A percentile compares a stretch with the other conserved stretches of the same genome.
Conservation (phyloP, 1,284 basidiomycete genomes). For the Cryptococcus sp. region DNA sequence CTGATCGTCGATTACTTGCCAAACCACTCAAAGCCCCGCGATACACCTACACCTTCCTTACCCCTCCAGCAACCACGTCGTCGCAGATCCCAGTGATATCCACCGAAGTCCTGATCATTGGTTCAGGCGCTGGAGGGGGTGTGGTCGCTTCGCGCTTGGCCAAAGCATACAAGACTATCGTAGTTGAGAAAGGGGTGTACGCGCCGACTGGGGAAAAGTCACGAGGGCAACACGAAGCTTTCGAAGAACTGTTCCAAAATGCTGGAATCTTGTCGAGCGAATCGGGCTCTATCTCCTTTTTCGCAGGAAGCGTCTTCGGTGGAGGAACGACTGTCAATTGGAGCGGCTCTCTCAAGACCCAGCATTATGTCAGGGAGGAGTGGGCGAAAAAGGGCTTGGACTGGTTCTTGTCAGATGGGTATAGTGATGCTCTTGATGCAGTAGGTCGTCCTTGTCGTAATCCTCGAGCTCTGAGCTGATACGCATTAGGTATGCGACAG, state of each 20-base stretch:
- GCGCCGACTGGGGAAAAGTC: constrained; percentile 39
- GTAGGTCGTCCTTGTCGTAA: neutral
- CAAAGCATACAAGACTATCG: constrained; percentile 48
- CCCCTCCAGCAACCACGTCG: neutral
- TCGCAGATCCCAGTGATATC: neutral
- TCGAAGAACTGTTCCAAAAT: constrained; percentile 50
- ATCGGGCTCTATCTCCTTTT: constrained; percentile 49
- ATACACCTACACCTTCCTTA: constrained; percentile 8
- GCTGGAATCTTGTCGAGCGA: constrained; percentile 52
- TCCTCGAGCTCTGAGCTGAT: neutral
- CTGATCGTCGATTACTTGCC: constrained; percentile 8
- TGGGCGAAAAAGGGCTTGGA: constrained; percentile 50
- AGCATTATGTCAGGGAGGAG: constrained; percentile 37
- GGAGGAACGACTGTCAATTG: constrained; percentile 58
- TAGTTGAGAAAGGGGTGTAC: constrained; percentile 56
- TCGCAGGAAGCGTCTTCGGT: constrained; percentile 54
- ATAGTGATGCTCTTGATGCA: constrained; percentile 48
- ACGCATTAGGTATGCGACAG: constrained; percentile 38
- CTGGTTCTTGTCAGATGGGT: constrained; percentile 47
- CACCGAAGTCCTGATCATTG: constrained; percentile 42
- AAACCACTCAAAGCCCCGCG: constrained; percentile 8
- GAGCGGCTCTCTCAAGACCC: constrained; percentile 50
- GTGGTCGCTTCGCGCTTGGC: constrained; percentile 50
- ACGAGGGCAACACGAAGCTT: constrained; percentile 43
- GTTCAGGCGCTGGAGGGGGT: constrained; percentile 55